phyloP scores from a whole-genome alignment of 345 rosid genomes.

The Mangifera indica region DNA sequence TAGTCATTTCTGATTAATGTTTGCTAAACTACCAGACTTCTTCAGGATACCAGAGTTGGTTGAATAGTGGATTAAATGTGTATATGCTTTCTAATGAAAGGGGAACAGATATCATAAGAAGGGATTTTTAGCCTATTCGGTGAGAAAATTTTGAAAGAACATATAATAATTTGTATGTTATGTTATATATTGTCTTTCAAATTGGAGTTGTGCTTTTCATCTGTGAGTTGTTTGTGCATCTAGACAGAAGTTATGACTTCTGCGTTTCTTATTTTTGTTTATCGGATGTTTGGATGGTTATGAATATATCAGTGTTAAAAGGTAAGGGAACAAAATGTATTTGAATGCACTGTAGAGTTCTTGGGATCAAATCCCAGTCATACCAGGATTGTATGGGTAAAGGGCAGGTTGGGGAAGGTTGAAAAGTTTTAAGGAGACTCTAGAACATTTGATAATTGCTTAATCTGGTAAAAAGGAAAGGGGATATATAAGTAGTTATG shows the following conservation, averaged over 20 bases:
- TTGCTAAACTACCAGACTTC: constrained; percentile 12
- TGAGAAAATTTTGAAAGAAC: constrained; percentile 29
- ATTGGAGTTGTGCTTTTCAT: neutral
- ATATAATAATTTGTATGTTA: neutral
- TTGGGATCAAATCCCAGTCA: too few species aligned
- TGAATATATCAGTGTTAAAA: neutral
- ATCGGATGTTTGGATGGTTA: neutral
- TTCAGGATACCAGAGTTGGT: constrained; percentile 78
- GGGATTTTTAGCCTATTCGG: constrained; percentile 82
- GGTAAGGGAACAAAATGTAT: neutral
- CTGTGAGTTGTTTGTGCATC: neutral
- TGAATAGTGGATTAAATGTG: constrained; percentile 59
- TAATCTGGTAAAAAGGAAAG: neutral
- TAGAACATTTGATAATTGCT: neutral
- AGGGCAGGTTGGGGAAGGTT: too few species aligned
- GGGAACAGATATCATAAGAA: constrained; percentile 71
- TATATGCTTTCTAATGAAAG: constrained; percentile 70
- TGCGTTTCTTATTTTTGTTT: too few species aligned
- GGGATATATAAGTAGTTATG: neutral
- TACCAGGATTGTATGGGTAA: too few species aligned
- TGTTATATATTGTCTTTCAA: constrained; percentile 1
- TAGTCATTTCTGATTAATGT: constrained; percentile 15
- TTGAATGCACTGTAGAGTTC: neutral
- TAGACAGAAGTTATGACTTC: too few species aligned
- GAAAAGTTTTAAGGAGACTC: too few species aligned